These are phyloP conservation scores for Vitis hybrid DNA, from an alignment of 177 flowering plant species.

Conservation along the genomic window DNA sequence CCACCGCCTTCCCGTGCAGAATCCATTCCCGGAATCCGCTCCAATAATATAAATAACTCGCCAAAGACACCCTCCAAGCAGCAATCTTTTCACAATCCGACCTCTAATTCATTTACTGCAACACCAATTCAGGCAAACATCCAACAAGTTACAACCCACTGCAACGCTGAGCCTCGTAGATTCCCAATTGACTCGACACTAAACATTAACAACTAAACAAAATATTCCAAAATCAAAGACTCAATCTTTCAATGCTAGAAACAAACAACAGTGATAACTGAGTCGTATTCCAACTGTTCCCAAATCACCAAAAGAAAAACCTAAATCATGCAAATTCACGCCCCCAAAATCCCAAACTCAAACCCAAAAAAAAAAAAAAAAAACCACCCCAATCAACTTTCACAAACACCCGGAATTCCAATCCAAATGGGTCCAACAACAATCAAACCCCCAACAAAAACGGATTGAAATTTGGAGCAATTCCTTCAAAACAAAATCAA, in stretches of 20 bases:
- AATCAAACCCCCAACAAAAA: constrained; percentile 15
- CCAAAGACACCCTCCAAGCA: constrained; percentile 9
- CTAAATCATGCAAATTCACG: no score
- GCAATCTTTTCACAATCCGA: not conserved
- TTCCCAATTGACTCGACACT: not conserved
- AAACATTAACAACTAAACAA: not conserved
- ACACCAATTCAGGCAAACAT: constrained; percentile 4
- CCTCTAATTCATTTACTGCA: constrained; percentile 5
- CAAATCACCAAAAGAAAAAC: no score
- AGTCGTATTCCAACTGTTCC: no score
- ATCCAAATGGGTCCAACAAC: no score
- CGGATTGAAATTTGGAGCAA: constrained; percentile 1
- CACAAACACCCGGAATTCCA: no score
- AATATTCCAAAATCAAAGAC: not conserved
- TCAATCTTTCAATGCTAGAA: not conserved
- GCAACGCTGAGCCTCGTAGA: not conserved
- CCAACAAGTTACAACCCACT: not conserved
- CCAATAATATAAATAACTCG: constrained; percentile 2
- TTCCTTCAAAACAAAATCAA: constrained; percentile 21
- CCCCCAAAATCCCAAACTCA: no score
- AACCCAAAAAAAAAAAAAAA: no score
- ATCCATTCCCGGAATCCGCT: constrained; percentile 34
- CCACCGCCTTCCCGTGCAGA: constrained; percentile 34
- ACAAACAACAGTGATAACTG: no score
- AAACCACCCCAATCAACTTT: no score